Base-by-base conservation (phyloP, 345 rosid genomes). In the Salix udensis region DNA sequence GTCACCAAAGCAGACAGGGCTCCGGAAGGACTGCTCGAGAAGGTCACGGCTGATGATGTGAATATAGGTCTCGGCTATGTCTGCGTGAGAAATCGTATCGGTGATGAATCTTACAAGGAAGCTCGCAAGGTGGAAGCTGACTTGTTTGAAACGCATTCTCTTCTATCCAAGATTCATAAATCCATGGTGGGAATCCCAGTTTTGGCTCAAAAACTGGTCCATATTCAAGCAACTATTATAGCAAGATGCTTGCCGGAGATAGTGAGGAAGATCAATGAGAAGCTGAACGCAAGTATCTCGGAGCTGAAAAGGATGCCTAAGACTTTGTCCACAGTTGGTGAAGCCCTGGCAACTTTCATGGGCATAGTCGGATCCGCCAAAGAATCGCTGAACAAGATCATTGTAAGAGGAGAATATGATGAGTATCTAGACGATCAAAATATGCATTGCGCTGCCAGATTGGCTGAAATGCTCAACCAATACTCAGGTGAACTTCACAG, bases 1-100 rank as follows among this genome's bases (percentile, higher is more conserved):
- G 94, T 88, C 0, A 88, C 93, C 1, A 81, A 87, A 26, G 85
- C 87, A 0, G 92, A 88, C 2, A 87, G 72, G 76, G 79, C 88
- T 1, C 88, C 89, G 0, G 88, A 90, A 78, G 91, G 89, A 1
- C 70, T 86, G 28, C 72, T 72, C 15, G 82, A 86, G 80, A 88
- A 90, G 73, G 87, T 89, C 0, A 78, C 74, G 0, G 81, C 86
- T 1, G 87, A 90, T 34, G 91, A 89, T 74, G 90, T 86, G 30
- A 85, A 67, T 1, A 87, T 88, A 8, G 90, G 89, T 1, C 82
- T 88, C 0, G 90, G 93, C 14, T 86, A 89, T 39, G 85, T 85
- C 0, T 87, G 89, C 21, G 90, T 88, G 1, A 80, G 90, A 76
- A 78, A 87, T 61, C 79, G 87, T 5, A 82, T 85, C 53, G 87